These are phyloP conservation scores for Amanita thiersii DNA, from an alignment of 768 basidiomycete species.

Conservation along the genomic window DNA sequence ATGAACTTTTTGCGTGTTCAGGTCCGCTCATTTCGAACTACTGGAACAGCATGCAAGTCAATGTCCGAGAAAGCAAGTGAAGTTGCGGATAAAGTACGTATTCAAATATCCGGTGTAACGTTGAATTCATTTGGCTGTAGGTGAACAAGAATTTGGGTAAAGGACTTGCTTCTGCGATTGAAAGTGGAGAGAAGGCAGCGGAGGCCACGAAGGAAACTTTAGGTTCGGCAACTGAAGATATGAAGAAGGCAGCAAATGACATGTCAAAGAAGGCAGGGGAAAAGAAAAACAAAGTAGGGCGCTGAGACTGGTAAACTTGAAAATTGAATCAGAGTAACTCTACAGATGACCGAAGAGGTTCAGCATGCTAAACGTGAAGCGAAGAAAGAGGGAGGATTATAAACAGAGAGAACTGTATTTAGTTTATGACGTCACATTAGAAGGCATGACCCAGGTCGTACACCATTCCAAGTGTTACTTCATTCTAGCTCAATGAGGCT, in stretches of 20 bases:
- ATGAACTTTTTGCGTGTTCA: no score
- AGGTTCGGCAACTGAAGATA: conserved; percentile 24
- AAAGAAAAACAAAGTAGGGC: conserved; percentile 2
- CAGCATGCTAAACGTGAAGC: neutral
- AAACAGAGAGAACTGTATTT: neutral
- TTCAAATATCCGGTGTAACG: no score
- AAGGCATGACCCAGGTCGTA: no score
- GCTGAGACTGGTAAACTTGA: no score
- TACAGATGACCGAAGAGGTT: conserved; percentile 1
- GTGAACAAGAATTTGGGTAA: conserved; percentile 37
- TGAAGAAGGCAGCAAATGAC: conserved; percentile 26
- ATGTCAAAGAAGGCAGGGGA: conserved; percentile 24
- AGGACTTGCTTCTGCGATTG: conserved; percentile 37
- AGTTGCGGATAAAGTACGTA: conserved; percentile 30
- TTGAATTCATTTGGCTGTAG: conserved; percentile 15
- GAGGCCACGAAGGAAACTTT: conserved; percentile 32
- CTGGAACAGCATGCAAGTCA: conserved; percentile 26
- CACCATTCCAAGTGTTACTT: neutral
- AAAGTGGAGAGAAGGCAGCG: conserved; percentile 35
- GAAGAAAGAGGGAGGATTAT: neutral
- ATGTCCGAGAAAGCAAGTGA: conserved; percentile 38
- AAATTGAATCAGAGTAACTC: no score
- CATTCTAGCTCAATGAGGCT: conserved; percentile 15
- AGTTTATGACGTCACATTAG: neutral
- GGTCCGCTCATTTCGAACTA: conserved; percentile 25